A percentile compares a stretch with the other conserved stretches of the same genome.
Conservation (phyloP, 129 eudicot genomes). For the Tanacetum coccineum region DNA sequence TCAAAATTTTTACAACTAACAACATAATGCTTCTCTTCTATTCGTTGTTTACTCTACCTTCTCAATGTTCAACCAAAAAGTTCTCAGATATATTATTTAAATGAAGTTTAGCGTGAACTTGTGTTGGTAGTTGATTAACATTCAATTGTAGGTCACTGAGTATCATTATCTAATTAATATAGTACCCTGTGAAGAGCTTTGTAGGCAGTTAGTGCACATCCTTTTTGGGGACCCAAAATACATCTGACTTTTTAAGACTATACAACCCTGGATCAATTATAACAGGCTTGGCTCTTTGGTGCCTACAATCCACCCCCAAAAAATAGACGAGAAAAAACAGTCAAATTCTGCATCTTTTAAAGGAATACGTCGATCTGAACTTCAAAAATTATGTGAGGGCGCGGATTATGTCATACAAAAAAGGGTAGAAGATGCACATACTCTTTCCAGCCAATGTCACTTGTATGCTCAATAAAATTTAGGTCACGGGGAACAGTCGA, state of each 20-base stretch:
- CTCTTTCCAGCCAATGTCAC: conserved; percentile 92
- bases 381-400: background rate
- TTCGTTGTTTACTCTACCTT: no score
- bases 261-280: conserved; percentile 78
- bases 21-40: no score
- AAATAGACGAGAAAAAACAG: conserved; percentile 3
- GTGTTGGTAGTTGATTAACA: no score
- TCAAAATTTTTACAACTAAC: no score
- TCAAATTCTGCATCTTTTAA: background rate
- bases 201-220: conserved; percentile 68
- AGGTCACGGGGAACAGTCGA: conserved; percentile 61
- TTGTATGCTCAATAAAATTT: conserved; percentile 83
- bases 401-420: conserved; percentile 9
- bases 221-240: conserved; percentile 59
- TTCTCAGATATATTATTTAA: no score
- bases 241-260: conserved; percentile 58
- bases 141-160: no score
- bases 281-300: conserved; percentile 74
- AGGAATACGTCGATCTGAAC: background rate
- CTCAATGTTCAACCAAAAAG: no score
- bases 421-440: conserved; percentile 35
- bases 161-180: no score
- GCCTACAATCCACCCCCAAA: conserved; percentile 30
- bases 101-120: no score
- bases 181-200: conserved; percentile 91